Evolutionary conservation across 2,329 filamentous ascomycete genomes (phyloP), one percentile per base, ranked within the genome.

Genomic region (Pseudophaeomoniella oleicola): DNA sequence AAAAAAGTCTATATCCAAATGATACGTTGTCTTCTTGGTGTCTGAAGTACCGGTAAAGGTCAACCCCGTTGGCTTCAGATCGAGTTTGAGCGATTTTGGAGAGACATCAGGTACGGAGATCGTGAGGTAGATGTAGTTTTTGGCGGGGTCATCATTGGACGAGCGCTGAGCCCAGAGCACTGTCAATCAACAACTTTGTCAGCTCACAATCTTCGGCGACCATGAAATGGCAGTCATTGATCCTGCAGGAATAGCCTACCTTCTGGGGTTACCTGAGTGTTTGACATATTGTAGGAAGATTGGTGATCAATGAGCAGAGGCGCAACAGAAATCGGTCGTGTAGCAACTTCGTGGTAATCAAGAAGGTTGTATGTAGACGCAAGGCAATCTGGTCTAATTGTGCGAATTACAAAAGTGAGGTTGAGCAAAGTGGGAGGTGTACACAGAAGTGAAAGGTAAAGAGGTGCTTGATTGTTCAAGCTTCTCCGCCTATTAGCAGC

Each of bases 81-180:
- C 81, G 48, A 96, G 75, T 67, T 86, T 81, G 48, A 92, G 66
- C 53, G 79, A 77, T 33, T 72, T 67, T 51, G 75, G 68, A 50
- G 81, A 67, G 32, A 94, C 81, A 58, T 98, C 90, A 50, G 87
- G 75, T 35, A 87, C 86, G 52, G 75, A 74, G 65, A 98, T 84
- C 56, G 84, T 92, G 48, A 98, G 73, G 69, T 86, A 93, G 71
- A 98, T 67, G 67, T 85, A 83, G 73, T 98, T 98, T 71, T 87
- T 92, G 59, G 78, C 72, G 39, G 81, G 59, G 38, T 94, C 87
- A 48, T 69, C 68, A 50, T 62, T 67, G 55, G 79, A 90, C 33
- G 88, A 96, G 70, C 90, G 87, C 71, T 98, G 90, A 47, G 90
- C 88, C 90, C 90, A 98, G 63, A 86, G 81, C 51, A 98, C 90